Conservation (phyloP, 1,284 basidiomycete genomes). For the Cerrena zonata region DNA sequence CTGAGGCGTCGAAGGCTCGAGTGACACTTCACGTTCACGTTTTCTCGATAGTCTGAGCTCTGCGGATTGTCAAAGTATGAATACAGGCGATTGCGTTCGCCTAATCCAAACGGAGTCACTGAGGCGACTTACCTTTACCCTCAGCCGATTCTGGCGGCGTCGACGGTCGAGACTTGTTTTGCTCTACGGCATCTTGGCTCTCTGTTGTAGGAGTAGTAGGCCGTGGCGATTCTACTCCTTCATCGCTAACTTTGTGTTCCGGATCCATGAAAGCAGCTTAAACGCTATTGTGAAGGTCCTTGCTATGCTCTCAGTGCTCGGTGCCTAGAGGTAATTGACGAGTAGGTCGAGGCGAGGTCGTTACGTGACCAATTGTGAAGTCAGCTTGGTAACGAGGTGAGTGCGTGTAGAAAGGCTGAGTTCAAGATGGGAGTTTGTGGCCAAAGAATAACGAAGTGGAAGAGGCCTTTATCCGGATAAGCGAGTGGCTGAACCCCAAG, state of each 20-base stretch:
- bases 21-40: constrained; percentile 67
- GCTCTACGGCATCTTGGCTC: background rate
- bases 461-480: constrained; percentile 3
- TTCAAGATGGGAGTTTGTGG: background rate
- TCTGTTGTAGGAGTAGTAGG: background rate
- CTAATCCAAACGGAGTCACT: background rate
- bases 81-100: background rate
- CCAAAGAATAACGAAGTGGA: background rate
- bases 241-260: background rate
- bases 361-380: background rate
- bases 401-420: background rate
- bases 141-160: background rate
- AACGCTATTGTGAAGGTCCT: background rate
- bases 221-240: background rate
- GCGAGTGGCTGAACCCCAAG: background rate
- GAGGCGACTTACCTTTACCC: background rate
- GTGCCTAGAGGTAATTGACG: no score
- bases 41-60: constrained; percentile 34
- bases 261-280: background rate
- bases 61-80: background rate
- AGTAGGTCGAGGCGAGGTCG: no score
- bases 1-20: constrained; percentile 59
- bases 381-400: background rate
- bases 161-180: background rate
- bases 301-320: no score